Conservation (phyloP, 495 filamentous ascomycete species). For the Penicillium turbatum region DNA sequence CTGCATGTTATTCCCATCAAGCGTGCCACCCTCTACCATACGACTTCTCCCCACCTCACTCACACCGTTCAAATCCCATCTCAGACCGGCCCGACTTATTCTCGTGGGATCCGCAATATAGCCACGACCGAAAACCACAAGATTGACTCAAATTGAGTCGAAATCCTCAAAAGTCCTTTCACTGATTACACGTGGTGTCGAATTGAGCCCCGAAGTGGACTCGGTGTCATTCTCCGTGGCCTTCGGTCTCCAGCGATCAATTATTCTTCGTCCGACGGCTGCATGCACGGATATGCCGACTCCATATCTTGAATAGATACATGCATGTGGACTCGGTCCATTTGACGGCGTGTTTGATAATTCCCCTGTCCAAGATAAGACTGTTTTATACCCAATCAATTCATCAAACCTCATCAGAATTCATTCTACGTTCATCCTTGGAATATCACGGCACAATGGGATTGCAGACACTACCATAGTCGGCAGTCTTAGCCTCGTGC, state of each 20-base stretch:
- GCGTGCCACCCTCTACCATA: background rate
- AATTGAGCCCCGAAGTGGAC: background rate
- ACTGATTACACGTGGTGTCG: background rate
- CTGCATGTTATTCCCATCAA: background rate
- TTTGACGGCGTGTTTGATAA: slow-evolving; percentile 4
- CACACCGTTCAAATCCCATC: background rate
- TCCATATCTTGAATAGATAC: slow-evolving; percentile 9
- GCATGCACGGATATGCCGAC: background rate
- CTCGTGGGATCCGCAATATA: background rate
- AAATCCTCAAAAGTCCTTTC: background rate
- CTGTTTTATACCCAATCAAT: slow-evolving; percentile 27
- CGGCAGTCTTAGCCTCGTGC: background rate
- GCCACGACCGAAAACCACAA: background rate
- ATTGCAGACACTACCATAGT: background rate
- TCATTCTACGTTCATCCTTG: background rate
- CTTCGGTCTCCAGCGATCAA: background rate
- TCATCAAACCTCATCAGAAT: slow-evolving; percentile 3
- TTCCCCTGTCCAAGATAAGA: slow-evolving; percentile 9
- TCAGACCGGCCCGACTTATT: slow-evolving; percentile 1
- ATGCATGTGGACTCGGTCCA: background rate
- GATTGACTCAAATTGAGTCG: background rate
- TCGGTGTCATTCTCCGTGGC: background rate
- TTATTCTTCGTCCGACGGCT: background rate
- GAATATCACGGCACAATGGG: background rate
- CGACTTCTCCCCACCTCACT: background rate